phyloP scores from a whole-genome alignment of 805 yeast species.

The Zygoascus biomembranicola region DNA sequence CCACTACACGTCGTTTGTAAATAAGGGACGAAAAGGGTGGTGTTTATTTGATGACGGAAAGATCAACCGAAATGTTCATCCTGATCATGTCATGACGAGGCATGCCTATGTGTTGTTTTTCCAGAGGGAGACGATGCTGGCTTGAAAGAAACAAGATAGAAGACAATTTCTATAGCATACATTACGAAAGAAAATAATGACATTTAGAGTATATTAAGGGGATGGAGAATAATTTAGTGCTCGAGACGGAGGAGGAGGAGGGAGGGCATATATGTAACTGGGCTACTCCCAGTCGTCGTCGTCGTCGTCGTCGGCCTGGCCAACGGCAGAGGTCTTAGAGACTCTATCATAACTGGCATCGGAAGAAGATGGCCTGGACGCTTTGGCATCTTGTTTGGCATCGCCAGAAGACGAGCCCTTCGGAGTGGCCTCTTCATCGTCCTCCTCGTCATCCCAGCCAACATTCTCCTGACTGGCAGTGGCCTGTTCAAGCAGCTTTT shows the following conservation, averaged over 20 bases:
- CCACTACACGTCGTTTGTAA: slow-evolving; percentile 77
- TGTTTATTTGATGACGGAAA: slow-evolving; percentile 74
- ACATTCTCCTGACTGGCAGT: slow-evolving; percentile 34
- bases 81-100: slow-evolving; percentile 49
- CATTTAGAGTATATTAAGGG: background rate
- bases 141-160: background rate
- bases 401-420: background rate
- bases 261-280: background rate
- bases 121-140: slow-evolving; percentile 33
- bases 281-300: slow-evolving; percentile 57
- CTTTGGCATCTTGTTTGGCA: slow-evolving; percentile 3
- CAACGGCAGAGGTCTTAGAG: slow-evolving; percentile 28
- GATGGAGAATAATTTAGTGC: background rate
- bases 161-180: background rate
- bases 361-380: slow-evolving; percentile 28
- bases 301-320: slow-evolving; percentile 30
- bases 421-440: slow-evolving; percentile 23
- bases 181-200: background rate
- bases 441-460: slow-evolving; percentile 31
- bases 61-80: slow-evolving; percentile 45
- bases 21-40: slow-evolving; percentile 65
- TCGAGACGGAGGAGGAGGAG: no score
- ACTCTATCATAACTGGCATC: slow-evolving; percentile 36
- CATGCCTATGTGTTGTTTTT: slow-evolving; percentile 84
- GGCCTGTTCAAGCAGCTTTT: slow-evolving; percentile 44